A percentile compares a stretch with the other conserved stretches of the same genome.
Evolutionary conservation across 176 grass and related monocot genomes (phyloP).

Genomic region (Paspalum vaginatum): DNA sequence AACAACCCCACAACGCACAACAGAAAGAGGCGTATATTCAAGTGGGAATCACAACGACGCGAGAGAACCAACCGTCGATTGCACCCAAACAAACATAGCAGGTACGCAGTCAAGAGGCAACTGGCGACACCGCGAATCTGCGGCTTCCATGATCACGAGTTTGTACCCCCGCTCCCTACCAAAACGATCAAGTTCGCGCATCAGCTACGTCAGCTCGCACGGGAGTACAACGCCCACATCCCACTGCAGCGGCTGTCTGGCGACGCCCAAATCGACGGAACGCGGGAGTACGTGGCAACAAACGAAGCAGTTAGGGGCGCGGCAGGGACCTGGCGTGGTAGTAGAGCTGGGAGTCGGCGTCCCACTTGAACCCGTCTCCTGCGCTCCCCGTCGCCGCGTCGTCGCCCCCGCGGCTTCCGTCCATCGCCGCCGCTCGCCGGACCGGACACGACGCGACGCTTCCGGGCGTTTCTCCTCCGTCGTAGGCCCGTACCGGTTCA

Average conservation of each 20-base stretch:
- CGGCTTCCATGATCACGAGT: not conserved
- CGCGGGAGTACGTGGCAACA: not conserved
- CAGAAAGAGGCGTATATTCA: not conserved
- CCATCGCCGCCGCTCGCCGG: constrained; percentile 41
- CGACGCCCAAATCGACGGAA: not conserved
- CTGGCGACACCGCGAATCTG: not conserved
- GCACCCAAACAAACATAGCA: not conserved
- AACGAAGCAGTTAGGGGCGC: not conserved
- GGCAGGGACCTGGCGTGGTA: constrained; percentile 60
- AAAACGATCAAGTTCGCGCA: not conserved
- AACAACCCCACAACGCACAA: not conserved
- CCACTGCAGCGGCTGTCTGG: not conserved
- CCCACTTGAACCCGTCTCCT: constrained; percentile 56
- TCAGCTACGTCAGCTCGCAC: not conserved
- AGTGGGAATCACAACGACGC: not conserved
- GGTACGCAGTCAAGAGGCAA: not conserved
- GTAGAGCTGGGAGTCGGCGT: constrained; percentile 66
- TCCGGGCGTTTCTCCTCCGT: not conserved
- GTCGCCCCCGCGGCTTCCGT: constrained; percentile 18
- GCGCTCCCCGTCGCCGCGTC: not conserved
- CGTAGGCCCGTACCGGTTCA: not conserved
- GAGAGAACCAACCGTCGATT: not conserved
- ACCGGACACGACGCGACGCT: not conserved
- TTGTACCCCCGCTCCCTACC: not conserved
- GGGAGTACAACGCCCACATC: not conserved